These are phyloP conservation scores for Pythium guiyangense DNA, from an alignment of 352 stramenopile genomes.

Conservation along the genomic window DNA sequence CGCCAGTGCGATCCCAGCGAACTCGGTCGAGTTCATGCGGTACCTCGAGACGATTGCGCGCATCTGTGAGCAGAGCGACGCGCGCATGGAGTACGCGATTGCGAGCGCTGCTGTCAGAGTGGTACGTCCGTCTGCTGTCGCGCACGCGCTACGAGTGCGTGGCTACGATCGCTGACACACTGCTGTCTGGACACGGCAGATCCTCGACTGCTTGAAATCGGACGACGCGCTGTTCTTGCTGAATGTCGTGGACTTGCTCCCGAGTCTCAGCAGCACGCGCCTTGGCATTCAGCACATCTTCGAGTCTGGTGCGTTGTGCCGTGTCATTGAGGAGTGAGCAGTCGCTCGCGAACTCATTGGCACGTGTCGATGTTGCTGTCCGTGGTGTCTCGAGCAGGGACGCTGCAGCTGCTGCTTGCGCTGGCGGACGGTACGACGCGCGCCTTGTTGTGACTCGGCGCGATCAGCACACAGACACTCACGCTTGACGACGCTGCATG, in stretches of 20 bases:
- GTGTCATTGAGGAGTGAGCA: neutral
- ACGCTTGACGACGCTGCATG: neutral
- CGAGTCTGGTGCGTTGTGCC: constrained; percentile 53
- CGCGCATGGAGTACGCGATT: constrained; percentile 61
- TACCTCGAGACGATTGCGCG: constrained; percentile 70
- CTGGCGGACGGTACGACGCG: constrained; percentile 45
- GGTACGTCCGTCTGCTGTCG: neutral
- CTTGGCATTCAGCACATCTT: constrained; percentile 70
- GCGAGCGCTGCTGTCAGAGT: constrained; percentile 21
- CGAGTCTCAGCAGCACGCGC: constrained; percentile 60
- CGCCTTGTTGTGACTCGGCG: neutral
- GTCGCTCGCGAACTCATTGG: too few relatives aligned
- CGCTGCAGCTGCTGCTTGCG: constrained; percentile 49
- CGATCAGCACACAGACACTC: neutral
- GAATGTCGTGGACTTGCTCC: constrained; percentile 80
- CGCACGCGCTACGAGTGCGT: neutral
- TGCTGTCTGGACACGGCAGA: constrained; percentile 19
- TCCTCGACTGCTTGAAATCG: constrained; percentile 69
- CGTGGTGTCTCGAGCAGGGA: constrained; percentile 29
- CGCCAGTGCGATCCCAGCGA: constrained; percentile 32
- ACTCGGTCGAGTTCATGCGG: constrained; percentile 72
- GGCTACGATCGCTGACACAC: neutral
- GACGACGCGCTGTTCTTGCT: constrained; percentile 79
- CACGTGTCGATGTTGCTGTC: too few relatives aligned
- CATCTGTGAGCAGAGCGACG: constrained; percentile 50